phyloP scores from a whole-genome alignment of 2,329 filamentous ascomycete species.

The Amesomyces nigricolor region DNA sequence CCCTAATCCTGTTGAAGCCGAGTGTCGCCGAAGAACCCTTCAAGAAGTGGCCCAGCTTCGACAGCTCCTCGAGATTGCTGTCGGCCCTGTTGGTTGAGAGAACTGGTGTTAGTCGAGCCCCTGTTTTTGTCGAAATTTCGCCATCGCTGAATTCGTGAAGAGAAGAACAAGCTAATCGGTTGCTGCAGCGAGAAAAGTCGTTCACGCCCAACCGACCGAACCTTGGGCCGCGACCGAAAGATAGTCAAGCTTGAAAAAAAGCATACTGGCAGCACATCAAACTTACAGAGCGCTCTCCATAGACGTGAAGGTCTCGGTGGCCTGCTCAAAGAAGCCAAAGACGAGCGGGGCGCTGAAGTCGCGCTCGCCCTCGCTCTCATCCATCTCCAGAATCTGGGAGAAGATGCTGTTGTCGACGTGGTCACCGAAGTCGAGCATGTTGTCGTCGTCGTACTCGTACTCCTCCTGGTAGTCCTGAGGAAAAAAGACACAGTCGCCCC shows the following conservation, averaged over 20 bases:
- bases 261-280: background rate
- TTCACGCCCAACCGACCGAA: too few species aligned
- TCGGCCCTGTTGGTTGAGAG: slow-evolving; percentile 47
- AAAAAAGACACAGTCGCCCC: background rate
- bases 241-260: too few species aligned
- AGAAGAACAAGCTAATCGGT: background rate
- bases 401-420: slow-evolving; percentile 77
- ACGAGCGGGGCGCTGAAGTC: slow-evolving; percentile 90
- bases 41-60: slow-evolving; percentile 85
- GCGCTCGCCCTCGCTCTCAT: slow-evolving; percentile 76
- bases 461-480: slow-evolving; percentile 38
- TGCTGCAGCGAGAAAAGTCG: too few species aligned
- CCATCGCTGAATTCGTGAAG: background rate
- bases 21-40: slow-evolving; percentile 96
- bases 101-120: slow-evolving; percentile 6
- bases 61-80: slow-evolving; percentile 68
- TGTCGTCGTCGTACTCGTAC: slow-evolving; percentile 29
- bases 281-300: slow-evolving; percentile 83
- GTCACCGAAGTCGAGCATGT: slow-evolving; percentile 61
- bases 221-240: too few species aligned
- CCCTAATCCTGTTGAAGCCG: slow-evolving; percentile 82
- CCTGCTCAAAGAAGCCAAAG: slow-evolving; percentile 88
- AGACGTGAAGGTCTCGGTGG: slow-evolving; percentile 73
- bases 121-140: background rate
- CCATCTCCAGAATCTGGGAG: slow-evolving; percentile 96